Base-by-base conservation (phyloP, 352 stramenopile species). In the Phytopythium kandeliae region DNA sequence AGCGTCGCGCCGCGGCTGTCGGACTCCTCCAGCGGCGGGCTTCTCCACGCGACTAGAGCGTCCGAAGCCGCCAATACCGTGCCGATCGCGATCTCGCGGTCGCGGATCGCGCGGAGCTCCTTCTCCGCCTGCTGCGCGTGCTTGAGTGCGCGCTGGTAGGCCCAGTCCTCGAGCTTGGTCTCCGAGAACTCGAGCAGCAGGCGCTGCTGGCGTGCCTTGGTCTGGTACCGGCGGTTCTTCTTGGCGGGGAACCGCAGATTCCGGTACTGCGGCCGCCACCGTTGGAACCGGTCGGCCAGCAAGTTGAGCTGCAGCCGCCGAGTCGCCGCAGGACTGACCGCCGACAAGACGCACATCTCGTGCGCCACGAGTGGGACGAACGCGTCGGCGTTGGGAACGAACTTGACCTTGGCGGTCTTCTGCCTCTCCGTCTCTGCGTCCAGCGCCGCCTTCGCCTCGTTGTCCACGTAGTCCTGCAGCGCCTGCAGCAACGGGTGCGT, bases 401-500 rank as follows among this genome's bases (percentile, higher is more conserved):
- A 28, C 21, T 67, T 67, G 4, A 63, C 36, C 51, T 74, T 79
- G 19, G 41, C n/a, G 6, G 57, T 55, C 16, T 62, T 24, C 21
- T 43, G 48, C 10, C 57, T 49, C 13, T 57, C 57, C 9, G 58
- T 52, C 21, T 43, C 61, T 48, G 61, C 37, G 26, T 67, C 55
- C 17, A 69, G 45, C 12, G 64, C 60, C 6, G 38, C 22, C n/a
- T 55, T 66, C 6, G 67, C 42, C 51, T 86, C 79, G 3, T 78
- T 58, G 33, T 78, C 67, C 7, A 88, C 76, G 45, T 78, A 88
- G n/a, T 71, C 70, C 54, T 85, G 67, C 31, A 90, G 58, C 9
- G 76, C 76, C 42, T 86, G 69, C 0, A 90, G 58, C 24, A 88
- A 45, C 17, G 79, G 76, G 41, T 90, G 79, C 2, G 54, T 75